phyloP scores from a whole-genome alignment of 140 eudicot genomes.

The Stevia rebaudiana region DNA sequence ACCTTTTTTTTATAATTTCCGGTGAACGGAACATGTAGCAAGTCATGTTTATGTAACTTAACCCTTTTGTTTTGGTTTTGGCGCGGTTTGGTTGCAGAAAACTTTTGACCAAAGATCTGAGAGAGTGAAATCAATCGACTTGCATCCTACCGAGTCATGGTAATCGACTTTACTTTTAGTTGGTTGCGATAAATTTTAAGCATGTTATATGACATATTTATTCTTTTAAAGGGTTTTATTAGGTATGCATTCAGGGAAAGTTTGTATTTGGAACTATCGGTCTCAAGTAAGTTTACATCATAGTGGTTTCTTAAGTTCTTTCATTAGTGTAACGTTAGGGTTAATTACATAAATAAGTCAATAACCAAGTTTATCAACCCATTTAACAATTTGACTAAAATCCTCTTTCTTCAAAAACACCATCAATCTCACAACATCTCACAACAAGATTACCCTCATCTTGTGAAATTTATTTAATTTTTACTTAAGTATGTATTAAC shows the following conservation, averaged over 20 bases:
- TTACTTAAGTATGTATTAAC: background rate
- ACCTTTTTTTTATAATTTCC: background rate
- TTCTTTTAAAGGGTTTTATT: slow-evolving; percentile 38
- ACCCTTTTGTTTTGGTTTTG: background rate
- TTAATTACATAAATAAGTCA: background rate
- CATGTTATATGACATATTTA: background rate
- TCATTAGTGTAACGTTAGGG: background rate
- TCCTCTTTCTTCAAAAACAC: background rate
- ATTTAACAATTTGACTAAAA: too few species aligned
- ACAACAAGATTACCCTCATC: background rate
- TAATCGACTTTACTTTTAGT: background rate
- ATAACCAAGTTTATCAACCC: background rate
- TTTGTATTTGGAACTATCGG: slow-evolving; percentile 42
- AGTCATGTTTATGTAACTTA: background rate
- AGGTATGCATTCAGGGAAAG: slow-evolving; percentile 51
- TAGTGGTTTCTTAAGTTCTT: too few species aligned
- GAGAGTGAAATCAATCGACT: slow-evolving; percentile 50
- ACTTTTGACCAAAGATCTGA: slow-evolving; percentile 46
- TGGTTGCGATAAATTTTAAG: background rate
- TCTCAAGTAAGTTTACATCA: slow-evolving; percentile 32
- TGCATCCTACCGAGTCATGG: slow-evolving; percentile 73
- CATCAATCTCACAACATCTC: background rate
- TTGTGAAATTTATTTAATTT: too few species aligned
- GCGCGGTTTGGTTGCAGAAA: slow-evolving; percentile 23
- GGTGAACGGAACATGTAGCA: background rate